Conservation (phyloP, 2,329 filamentous ascomycete species). For the Pyricularia pennisetigena region DNA sequence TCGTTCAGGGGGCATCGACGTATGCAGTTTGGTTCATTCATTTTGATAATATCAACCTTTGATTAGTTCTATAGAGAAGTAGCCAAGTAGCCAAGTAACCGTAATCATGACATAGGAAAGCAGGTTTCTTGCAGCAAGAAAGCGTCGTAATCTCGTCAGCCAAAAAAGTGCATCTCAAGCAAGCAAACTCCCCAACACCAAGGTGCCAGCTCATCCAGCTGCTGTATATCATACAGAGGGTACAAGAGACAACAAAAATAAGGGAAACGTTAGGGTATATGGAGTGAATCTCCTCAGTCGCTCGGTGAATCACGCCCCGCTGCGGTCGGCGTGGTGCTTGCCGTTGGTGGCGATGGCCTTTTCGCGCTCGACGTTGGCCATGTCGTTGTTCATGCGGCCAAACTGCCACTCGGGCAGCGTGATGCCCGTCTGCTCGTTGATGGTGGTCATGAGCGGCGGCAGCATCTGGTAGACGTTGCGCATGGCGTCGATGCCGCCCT, state of each 20-base stretch:
- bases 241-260: background rate
- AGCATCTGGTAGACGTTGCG: constrained; percentile 78
- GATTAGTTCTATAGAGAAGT: background rate
- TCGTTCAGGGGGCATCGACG: background rate
- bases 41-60: background rate
- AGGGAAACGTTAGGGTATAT: background rate
- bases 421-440: constrained; percentile 84
- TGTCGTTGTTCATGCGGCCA: constrained; percentile 29
- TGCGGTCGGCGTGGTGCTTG: background rate
- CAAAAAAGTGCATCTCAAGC: background rate
- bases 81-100: background rate
- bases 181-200: background rate
- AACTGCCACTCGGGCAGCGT: constrained; percentile 69
- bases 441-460: constrained; percentile 73
- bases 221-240: background rate
- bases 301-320: background rate
- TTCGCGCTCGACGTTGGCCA: constrained; percentile 22
- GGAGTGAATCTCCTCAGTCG: background rate
- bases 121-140: background rate
- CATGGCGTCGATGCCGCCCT: constrained; percentile 50
- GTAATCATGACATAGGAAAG: background rate
- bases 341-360: constrained; percentile 12
- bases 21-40: background rate
- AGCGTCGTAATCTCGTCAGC: background rate
- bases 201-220: background rate